These are phyloP conservation scores for Cercophora scortea DNA, from an alignment of 495 filamentous ascomycete species.

Conservation along the genomic window DNA sequence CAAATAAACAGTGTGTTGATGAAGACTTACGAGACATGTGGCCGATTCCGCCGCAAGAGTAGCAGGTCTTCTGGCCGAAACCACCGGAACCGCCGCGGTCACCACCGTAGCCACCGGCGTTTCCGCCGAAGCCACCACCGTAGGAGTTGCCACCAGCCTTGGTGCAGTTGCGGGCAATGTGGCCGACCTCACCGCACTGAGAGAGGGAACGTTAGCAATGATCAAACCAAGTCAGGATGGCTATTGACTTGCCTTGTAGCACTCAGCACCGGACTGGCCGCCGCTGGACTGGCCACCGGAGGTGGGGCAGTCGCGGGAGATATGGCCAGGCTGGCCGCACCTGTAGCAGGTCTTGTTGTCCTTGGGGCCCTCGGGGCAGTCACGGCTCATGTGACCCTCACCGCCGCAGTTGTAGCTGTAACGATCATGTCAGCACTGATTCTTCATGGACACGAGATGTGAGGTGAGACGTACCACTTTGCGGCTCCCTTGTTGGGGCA, in stretches of 20 bases:
- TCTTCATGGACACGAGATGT: background rate
- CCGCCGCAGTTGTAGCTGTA: slow-evolving; percentile 46
- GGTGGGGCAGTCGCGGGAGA: slow-evolving; percentile 81
- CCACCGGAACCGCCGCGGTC: slow-evolving; percentile 75
- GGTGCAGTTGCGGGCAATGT: slow-evolving; percentile 94
- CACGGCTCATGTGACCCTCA: slow-evolving; percentile 92
- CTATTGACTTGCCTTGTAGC: slow-evolving; percentile 66
- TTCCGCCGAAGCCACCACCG: slow-evolving; percentile 41
- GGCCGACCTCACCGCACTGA: slow-evolving; percentile 84
- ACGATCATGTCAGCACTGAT: slow-evolving; percentile 23
- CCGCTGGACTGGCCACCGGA: slow-evolving; percentile 35
- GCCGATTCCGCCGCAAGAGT: slow-evolving; percentile 92
- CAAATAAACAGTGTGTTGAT: background rate
- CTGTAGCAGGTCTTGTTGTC: slow-evolving; percentile 91
- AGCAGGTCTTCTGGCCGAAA: slow-evolving; percentile 90
- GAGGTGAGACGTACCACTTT: slow-evolving; percentile 60
- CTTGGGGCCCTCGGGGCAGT: slow-evolving; percentile 83
- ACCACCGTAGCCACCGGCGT: slow-evolving; percentile 48
- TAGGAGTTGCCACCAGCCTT: slow-evolving; percentile 46
- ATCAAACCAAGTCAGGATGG: background rate
- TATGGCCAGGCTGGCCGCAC: slow-evolving; percentile 80
- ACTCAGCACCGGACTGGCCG: slow-evolving; percentile 48
- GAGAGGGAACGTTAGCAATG: background rate
- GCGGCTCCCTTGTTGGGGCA: slow-evolving; percentile 90
- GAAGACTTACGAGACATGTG: slow-evolving; percentile 73